A percentile compares a stretch with the other conserved stretches of the same genome.
These are phyloP conservation scores for Trichophyton mentagrophytes DNA, from an alignment of 2,329 filamentous ascomycete species.

Conservation along the genomic window DNA sequence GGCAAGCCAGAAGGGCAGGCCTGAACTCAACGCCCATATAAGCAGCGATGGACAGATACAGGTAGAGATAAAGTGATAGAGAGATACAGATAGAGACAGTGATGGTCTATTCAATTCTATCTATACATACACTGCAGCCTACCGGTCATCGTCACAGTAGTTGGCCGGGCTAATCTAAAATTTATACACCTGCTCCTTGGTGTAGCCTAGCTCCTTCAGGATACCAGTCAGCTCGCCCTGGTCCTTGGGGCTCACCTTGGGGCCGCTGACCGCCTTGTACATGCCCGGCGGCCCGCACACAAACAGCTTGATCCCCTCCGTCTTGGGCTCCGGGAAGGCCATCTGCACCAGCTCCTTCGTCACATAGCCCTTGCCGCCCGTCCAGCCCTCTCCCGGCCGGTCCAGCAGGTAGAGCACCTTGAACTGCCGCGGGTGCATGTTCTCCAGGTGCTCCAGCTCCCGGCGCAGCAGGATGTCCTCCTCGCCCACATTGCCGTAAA, in stretches of 20 bases:
- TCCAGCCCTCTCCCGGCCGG: constrained; percentile 62
- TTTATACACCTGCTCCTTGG: constrained; percentile 89
- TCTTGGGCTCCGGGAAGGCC: constrained; percentile 83
- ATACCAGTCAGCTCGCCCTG: constrained; percentile 79
- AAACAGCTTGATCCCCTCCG: constrained; percentile 88
- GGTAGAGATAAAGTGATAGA: no score
- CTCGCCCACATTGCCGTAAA: constrained; percentile 83
- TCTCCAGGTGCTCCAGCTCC: constrained; percentile 77
- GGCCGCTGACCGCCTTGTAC: constrained; percentile 85
- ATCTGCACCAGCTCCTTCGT: constrained; percentile 89
- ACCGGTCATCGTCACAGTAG: background rate
- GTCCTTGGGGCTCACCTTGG: constrained; percentile 82
- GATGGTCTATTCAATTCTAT: background rate
- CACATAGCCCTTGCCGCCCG: constrained; percentile 65
- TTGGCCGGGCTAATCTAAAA: constrained; percentile 43
- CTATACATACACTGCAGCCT: background rate
- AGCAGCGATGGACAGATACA: no score
- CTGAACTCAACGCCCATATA: no score
- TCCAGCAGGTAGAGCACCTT: constrained; percentile 88
- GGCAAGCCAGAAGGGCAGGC: no score
- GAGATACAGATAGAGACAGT: no score
- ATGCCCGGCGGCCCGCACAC: constrained; percentile 85
- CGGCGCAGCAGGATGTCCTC: constrained; percentile 83
- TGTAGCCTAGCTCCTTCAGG: constrained; percentile 73
- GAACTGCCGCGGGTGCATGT: constrained; percentile 91